phyloP scores from a whole-genome alignment of 352 stramenopile species.

The Phytophthora niederhauseri region DNA sequence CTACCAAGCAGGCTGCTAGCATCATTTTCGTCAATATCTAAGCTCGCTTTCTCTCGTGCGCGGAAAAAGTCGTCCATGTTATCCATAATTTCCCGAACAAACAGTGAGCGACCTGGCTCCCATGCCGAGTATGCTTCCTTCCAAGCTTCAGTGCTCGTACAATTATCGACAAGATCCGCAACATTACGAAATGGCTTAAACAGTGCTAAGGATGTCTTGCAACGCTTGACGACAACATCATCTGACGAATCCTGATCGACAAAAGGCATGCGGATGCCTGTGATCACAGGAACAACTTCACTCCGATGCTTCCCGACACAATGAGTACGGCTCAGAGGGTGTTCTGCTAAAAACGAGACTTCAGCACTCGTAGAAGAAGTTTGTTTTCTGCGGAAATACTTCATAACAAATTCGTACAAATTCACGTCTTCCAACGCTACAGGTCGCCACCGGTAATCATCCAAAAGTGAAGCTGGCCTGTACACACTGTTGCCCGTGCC shows the following conservation, averaged over 20 bases:
- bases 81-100: neutral
- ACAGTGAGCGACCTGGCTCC: neutral
- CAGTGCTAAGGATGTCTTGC: neutral
- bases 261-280: neutral
- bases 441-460: neutral
- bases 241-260: neutral
- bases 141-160: neutral
- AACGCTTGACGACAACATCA: neutral
- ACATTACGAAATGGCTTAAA: neutral
- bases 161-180: neutral
- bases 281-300: neutral
- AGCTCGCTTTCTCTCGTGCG: neutral
- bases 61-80: neutral
- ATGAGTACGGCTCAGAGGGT: neutral
- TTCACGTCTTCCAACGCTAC: neutral
- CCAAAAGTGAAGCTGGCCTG: neutral
- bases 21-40: neutral
- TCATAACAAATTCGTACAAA: neutral
- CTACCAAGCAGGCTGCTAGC: too few species aligned
- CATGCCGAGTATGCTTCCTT: neutral
- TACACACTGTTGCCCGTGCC: neutral
- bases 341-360: neutral
- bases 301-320: neutral
- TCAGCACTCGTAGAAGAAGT: neutral
- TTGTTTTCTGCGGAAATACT: neutral